phyloP scores from a whole-genome alignment of 2,329 filamentous ascomycete species.

The Aspergillus hiratsukae region DNA sequence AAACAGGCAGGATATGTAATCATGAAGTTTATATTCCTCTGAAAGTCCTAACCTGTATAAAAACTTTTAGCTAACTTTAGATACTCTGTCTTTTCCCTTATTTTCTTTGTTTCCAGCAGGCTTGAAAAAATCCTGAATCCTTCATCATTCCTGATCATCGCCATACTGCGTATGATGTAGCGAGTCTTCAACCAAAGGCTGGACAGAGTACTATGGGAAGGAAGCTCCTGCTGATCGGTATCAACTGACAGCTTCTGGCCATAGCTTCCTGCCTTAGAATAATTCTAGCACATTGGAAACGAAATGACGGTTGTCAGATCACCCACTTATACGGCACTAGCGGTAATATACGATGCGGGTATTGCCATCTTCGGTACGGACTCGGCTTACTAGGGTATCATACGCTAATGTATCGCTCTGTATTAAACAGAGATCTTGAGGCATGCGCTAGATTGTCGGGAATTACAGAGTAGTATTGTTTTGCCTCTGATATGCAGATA shows the following conservation, averaged over 20 bases:
- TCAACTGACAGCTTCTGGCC: slow-evolving; percentile 22
- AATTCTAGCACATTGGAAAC: background rate
- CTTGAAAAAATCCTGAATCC: background rate
- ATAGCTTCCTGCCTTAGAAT: slow-evolving; percentile 19
- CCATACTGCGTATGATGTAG: background rate
- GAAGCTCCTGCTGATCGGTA: background rate
- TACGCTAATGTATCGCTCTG: background rate
- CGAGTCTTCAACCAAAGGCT: background rate
- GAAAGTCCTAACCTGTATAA: background rate
- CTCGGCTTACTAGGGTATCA: background rate
- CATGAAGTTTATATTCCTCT: background rate
- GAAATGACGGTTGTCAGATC: background rate
- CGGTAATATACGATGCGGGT: background rate
- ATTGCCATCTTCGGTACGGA: background rate
- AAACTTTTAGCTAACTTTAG: background rate
- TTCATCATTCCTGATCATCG: background rate
- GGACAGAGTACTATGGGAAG: background rate
- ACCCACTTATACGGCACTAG: background rate
- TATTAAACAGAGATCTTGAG: background rate
- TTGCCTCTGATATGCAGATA: background rate
- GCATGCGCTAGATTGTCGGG: background rate
- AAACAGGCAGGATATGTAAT: slow-evolving; percentile 1
- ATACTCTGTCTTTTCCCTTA: background rate
- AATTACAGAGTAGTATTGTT: background rate
- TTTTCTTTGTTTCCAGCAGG: background rate